A percentile compares a stretch with the other conserved stretches of the same genome.
Conservation (phyloP, 768 basidiomycete species). For the Mycena albidolilacea region DNA sequence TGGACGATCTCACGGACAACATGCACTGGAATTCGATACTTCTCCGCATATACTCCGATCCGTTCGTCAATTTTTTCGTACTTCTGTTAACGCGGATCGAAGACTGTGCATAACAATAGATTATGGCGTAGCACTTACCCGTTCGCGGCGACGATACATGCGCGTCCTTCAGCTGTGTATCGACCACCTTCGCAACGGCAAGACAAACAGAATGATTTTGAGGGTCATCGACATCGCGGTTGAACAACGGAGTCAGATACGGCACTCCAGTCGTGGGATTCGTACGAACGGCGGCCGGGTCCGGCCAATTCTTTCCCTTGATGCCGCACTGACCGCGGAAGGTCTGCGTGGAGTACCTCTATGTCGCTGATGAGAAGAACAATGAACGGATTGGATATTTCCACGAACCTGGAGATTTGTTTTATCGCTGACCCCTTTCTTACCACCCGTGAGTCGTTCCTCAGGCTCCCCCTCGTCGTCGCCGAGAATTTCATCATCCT, state of each 20-base stretch:
- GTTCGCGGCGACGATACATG: neutral
- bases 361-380: neutral
- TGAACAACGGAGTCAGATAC: conserved; percentile 1
- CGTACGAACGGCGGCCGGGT: neutral
- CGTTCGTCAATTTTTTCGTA: neutral
- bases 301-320: neutral
- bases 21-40: neutral
- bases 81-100: neutral
- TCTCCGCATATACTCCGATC: neutral
- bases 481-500: neutral
- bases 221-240: neutral
- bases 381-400: neutral
- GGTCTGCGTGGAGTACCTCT: neutral
- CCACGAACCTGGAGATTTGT: neutral
- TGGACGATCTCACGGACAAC: neutral
- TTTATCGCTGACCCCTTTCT: neutral
- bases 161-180: neutral
- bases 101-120: neutral
- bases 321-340: conserved; percentile 1
- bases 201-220: conserved; percentile 1
- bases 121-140: neutral
- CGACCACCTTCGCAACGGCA: neutral
- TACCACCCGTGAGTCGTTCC: neutral
- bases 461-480: neutral
- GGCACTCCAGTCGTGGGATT: neutral